phyloP scores from a whole-genome alignment of 257 asterid genomes.

The Thymus mandschuricus region DNA sequence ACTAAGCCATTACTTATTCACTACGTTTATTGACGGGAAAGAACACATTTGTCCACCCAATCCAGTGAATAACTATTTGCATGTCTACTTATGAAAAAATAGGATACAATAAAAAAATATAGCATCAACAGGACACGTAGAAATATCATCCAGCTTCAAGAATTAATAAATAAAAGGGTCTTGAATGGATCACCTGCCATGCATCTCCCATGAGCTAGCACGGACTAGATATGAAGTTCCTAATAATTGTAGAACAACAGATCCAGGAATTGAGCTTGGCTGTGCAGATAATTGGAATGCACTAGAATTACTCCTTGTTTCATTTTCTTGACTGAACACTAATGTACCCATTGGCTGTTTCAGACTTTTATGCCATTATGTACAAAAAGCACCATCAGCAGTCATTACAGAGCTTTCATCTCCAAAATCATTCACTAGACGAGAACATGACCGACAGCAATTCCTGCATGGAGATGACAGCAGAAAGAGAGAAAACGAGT shows the following conservation, averaged over 20 bases:
- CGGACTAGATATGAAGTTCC: conserved; percentile 91
- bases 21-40: conserved; percentile 3
- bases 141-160: conserved; percentile 24
- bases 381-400: conserved; percentile 81
- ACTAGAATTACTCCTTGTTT: conserved; percentile 38
- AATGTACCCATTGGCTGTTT: conserved; percentile 64
- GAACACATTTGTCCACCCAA: conserved; percentile 9
- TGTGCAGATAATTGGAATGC: conserved; percentile 68
- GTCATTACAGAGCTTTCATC: conserved; percentile 71
- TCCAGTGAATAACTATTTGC: conserved; percentile 3
- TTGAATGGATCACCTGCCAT: conserved; percentile 74
- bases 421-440: conserved; percentile 69
- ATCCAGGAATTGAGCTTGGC: conserved; percentile 79
- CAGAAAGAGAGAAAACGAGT: conserved; percentile 17
- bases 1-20: background rate
- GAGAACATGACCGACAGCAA: conserved; percentile 65
- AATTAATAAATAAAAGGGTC: conserved; percentile 25
- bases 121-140: conserved; percentile 3
- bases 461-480: conserved; percentile 59
- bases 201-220: conserved; percentile 94
- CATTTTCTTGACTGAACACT: conserved; percentile 68
- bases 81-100: background rate
- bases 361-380: conserved; percentile 74
- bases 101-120: background rate
- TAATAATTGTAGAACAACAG: conserved; percentile 70